Evolutionary conservation across 106 monocot species (phyloP), one percentile per base, ranked within the genome.

Genomic region (Phalaenopsis equestris): DNA sequence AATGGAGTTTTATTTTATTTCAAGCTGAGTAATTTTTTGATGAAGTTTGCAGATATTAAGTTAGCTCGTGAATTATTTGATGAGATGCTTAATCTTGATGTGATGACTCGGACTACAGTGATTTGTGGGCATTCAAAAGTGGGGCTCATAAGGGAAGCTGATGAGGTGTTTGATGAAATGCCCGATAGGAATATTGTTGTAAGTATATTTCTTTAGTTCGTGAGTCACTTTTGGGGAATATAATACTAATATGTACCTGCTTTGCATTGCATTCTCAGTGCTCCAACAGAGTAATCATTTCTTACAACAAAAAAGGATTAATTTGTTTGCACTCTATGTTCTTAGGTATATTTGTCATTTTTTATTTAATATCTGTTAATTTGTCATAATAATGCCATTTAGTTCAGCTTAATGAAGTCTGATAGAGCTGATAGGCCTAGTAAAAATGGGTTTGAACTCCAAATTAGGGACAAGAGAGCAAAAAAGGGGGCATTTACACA

Each of bases 11-110:
- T n/a, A 18, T 70, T 88, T 18, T 77, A 67, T 57, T 73, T 93
- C 76, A 82, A 88, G 56, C 75, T 90, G 72, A 84, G 76, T 10
- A 90, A 86, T 80, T 83, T 88, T 24, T 77, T 90, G 86, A 76
- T 78, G 21, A 89, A 84, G 56, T 90, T 87, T 87, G 72, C 72
- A 30, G 57, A 85, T 6, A 87, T 90, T 76, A 81, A 77, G 57
- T 72, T 81, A 48, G 87, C 87, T 12, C 56, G 37, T 41, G 81
- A 55, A 48, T 65, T 87, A 68, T 85, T 83, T 73, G 42, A 58
- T 79, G 78, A 57, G 41, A 75, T 87, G 90, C 68, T 17, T 10
- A 80, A 83, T 30, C 78, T 16, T 38, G 87, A 88, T 85, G 85
- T 88, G 37, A 75, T 85, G 16, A 83, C 85, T 8, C 83, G 86